Evolutionary conservation across 768 basidiomycete genomes (phyloP).

Genomic region (Russula ochroleuca): DNA sequence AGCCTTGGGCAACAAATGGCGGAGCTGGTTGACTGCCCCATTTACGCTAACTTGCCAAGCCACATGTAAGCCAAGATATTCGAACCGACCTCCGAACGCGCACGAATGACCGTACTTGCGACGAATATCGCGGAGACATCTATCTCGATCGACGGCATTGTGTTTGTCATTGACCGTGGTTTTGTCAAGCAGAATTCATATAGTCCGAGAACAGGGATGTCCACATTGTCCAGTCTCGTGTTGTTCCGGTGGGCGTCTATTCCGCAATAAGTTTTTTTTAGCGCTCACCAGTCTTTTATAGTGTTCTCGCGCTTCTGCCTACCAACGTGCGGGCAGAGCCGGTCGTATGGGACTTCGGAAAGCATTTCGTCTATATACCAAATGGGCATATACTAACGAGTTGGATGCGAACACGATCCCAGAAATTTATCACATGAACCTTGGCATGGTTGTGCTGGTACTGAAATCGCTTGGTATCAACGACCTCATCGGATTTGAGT

Average conservation of each 20-base stretch:
- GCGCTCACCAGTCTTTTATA: constrained; percentile 32
- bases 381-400: constrained; percentile 96
- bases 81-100: constrained; percentile 95
- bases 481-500: constrained; percentile 91
- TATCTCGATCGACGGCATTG: constrained; percentile 98
- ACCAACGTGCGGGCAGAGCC: constrained; percentile 94
- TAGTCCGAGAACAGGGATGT: too few species aligned
- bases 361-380: constrained; percentile 96
- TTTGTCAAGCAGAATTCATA: constrained; percentile 99
- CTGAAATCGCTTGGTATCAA: constrained; percentile 98
- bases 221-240: constrained; percentile 99
- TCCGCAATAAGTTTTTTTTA: neutral
- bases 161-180: constrained; percentile 98
- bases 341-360: constrained; percentile 98
- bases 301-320: constrained; percentile 97
- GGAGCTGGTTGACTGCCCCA: constrained; percentile 93
- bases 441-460: constrained; percentile 91
- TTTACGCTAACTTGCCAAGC: constrained; percentile 96
- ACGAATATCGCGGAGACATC: constrained; percentile 99
- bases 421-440: constrained; percentile 97
- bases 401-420: constrained; percentile 96
- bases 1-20: constrained; percentile 89
- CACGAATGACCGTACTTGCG: constrained; percentile 94
- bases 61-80: constrained; percentile 99
- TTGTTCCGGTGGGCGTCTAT: constrained; percentile 71